Evolutionary conservation across 352 stramenopile species (phyloP), one percentile per base, ranked within the genome.

Genomic region (Globisporangium carolinianum): DNA sequence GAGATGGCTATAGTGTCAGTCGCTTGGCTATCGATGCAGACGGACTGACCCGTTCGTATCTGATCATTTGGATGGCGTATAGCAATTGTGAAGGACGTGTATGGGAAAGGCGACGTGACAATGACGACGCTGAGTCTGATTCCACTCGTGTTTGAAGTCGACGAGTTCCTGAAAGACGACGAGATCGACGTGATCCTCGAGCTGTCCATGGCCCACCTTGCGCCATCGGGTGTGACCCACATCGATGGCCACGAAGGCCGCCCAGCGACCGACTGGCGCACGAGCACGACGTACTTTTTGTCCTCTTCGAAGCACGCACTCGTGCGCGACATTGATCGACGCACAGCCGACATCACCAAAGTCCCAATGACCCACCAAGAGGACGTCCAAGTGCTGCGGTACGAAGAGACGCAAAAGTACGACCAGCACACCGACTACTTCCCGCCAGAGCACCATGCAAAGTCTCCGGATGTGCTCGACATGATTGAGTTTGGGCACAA

Each of bases 371-470:
- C 46, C 9, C 75, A 90, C 62, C 79, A 89, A 58, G 82, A 91
- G 58, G 67, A 69, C 17, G 76, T 90, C 4, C 82, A 90, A 62
- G 78, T 87, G 54, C 63, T 90, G 49, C 82, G 77, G 1, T 91
- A 91, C 58, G 76, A 86, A 57, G 47, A 60, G 52, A 87, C 77
- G 11, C 78, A 89, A 60, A 85, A 91, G 58, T 88, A 91, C 61
- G 80, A 91, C 62, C 75, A 85, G 51, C 83, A 90, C 61, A 67
- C 68, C 42, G 81, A 89, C 66, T 88, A 83, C 65, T 91, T 89
- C 54, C 59, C 71, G 0, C 47, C 41, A 0, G 63, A 88, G 5
- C 60, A 50, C 39, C 67, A 88, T 53, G 63, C 60, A 9, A 86
- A 85, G 51, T 67, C 65, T 11, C 66, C 62, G 1, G 48, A 63